Conservation (phyloP, 768 basidiomycete species). For the Mycena sanguinolenta region DNA sequence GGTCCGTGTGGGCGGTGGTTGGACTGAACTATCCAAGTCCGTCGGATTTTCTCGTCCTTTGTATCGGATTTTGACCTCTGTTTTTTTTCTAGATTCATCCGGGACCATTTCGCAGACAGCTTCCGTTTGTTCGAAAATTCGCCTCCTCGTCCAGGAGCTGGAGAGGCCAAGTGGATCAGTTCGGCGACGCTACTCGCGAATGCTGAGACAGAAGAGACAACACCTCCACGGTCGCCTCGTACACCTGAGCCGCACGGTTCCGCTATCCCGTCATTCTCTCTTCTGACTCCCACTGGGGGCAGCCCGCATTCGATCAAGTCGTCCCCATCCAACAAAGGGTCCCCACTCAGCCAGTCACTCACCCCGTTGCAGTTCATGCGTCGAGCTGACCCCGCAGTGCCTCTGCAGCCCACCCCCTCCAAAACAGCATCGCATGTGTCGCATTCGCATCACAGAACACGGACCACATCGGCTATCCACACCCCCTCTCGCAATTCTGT, state of each 20-base stretch:
- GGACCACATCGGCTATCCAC: slow-evolving; percentile 54
- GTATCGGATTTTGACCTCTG: slow-evolving; percentile 26
- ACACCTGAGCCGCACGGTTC: slow-evolving; percentile 77
- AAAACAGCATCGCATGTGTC: slow-evolving; percentile 54
- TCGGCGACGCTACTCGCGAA: slow-evolving; percentile 78
- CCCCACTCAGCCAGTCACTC: slow-evolving; percentile 63
- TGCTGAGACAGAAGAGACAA: slow-evolving; percentile 51
- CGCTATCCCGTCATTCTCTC: slow-evolving; percentile 75
- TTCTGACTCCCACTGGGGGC: slow-evolving; percentile 68
- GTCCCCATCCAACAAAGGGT: slow-evolving; percentile 71
- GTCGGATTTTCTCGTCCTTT: slow-evolving; percentile 42
- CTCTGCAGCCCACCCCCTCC: slow-evolving; percentile 58
- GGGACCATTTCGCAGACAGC: slow-evolving; percentile 86
- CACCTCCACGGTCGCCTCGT: slow-evolving; percentile 58
- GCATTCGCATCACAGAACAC: slow-evolving; percentile 49
- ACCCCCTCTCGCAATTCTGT: slow-evolving; percentile 66
- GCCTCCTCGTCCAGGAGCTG: slow-evolving; percentile 62
- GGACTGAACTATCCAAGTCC: slow-evolving; percentile 92
- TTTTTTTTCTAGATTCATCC: slow-evolving; percentile 75
- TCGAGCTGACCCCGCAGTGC: slow-evolving; percentile 69
- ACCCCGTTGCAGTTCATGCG: slow-evolving; percentile 87
- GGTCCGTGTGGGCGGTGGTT: slow-evolving; percentile 97
- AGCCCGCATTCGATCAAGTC: slow-evolving; percentile 66
- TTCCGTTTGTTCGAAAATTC: slow-evolving; percentile 81
- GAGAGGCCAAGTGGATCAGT: slow-evolving; percentile 88